Conservation (phyloP, 768 basidiomycete genomes). For the Mycena rosella region DNA sequence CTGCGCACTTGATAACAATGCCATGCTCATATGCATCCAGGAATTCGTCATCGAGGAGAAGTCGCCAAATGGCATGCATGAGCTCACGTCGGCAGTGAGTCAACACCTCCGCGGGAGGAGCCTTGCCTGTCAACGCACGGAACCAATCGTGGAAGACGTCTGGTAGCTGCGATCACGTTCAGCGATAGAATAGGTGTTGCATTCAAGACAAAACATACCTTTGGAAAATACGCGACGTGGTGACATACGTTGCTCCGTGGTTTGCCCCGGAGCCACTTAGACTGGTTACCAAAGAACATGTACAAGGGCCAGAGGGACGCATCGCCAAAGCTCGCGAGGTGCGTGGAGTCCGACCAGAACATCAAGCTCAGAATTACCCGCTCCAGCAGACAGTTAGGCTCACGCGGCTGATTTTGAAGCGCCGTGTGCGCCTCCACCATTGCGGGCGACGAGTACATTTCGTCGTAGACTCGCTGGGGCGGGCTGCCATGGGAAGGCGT, state of each 20-base stretch:
- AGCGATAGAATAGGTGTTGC: not conserved
- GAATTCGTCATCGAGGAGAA: slow-evolving; percentile 12
- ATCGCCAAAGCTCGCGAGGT: slow-evolving; percentile 29
- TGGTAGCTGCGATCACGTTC: not conserved
- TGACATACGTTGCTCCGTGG: not conserved
- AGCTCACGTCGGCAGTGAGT: slow-evolving; percentile 15
- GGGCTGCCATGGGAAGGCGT: not conserved
- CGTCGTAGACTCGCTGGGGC: slow-evolving; percentile 35
- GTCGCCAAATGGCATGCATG: slow-evolving; percentile 12
- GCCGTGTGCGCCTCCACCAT: slow-evolving; percentile 19
- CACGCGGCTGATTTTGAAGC: not conserved
- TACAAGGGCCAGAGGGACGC: not conserved
- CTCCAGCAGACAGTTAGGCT: slow-evolving; percentile 22
- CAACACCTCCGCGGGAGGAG: not conserved
- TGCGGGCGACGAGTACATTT: slow-evolving; percentile 38
- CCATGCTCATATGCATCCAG: slow-evolving; percentile 24
- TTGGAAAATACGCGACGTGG: slow-evolving; percentile 21
- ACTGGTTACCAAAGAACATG: slow-evolving; percentile 37
- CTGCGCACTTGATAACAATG: slow-evolving; percentile 10
- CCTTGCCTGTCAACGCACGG: not conserved
- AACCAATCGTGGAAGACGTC: slow-evolving; percentile 14
- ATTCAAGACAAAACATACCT: not conserved
- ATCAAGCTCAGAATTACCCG: slow-evolving; percentile 28
- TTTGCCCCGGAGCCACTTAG: slow-evolving; percentile 42
- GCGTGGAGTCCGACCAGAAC: slow-evolving; percentile 40